Base-by-base conservation (phyloP, 1,284 basidiomycete genomes). In the Singerocomus inundabilis region DNA sequence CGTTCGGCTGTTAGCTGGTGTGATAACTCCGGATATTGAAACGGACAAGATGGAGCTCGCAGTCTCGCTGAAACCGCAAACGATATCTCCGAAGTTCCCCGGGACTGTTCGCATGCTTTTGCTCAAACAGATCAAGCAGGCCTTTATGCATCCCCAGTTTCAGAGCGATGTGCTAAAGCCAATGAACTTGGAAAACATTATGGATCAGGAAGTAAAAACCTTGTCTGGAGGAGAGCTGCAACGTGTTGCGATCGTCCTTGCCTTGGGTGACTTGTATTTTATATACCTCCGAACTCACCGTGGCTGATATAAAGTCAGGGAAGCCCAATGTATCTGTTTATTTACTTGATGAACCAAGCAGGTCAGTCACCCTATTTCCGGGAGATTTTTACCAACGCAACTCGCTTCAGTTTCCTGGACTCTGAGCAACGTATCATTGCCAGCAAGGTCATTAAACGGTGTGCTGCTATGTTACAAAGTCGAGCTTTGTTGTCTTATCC, bases 341-440 rank as follows among this genome's bases (percentile, higher is more conserved):
- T 72, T 79, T 95, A 48, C 85, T 98, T 51, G 94, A 97, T 67
- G 92, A 90, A 61, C 87, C 87, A 5, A 83, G 81, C 72, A 81
- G 78, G 82, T 81, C 57, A 72, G 31, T 44, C 33, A 32, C 32
- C 10, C 8, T 9, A 21, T 31, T 37, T 36, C 30, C 15, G 35
- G 44, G 16, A 3, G 24, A 30, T 32, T 24, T 44, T 38, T 11
- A 9, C 54, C 41, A 37, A 63, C n/a, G 24, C n/a, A 45, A 38
- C 52, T 40, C 47, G 56, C 38, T 58, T 55, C 56, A 90, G 88
- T 68, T 93, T 94, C 84, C 77, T 98, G 63, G 94, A 98, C 70
- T 97, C 95, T 31, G 94, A 98, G 70, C 94, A 98, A 70, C 94
- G 94, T 86, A 98, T 98, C 68, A 89, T 93, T 57, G 91, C 95